Base-by-base conservation (phyloP, 108 stramenopile species). In the Pelagomonas calceolata region DNA sequence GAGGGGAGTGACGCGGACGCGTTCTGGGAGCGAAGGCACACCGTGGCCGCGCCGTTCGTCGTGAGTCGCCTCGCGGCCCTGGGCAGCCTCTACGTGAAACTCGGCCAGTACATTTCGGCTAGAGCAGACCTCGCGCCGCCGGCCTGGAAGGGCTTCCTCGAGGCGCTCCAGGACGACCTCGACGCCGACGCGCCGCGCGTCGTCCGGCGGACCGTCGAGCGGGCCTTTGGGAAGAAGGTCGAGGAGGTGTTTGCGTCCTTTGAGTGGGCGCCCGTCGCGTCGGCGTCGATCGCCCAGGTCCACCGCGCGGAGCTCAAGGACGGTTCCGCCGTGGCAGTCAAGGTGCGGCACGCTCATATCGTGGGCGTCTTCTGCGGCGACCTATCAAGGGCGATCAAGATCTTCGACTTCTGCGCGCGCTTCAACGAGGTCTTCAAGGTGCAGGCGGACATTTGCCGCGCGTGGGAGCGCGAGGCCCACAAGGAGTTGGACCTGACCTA, bases 271-370 rank as follows among this genome's bases (percentile, higher is more conserved):
- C 65, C 65, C 65, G 4, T 65, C 65, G 65, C 65, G 31, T 65
- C 65, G 7, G 65, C 65, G 32, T 65, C 65, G 14, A 65, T 65
- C 31, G 65, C 65, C 14, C 65, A 65, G 29, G 65, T 65, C 65
- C 65, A 65, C 26, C 14, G 14, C 14, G 65, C 65, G 65, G 12
- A 10, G 65, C 65, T 65, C 32, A 31, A 10, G 65, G 30, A 32
- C 65, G 65, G 65, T 3, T 3, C 10, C 33, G 0, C 4, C 32
- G 65, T 65, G 14, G 65, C 65, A 14, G 31, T 65, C 7, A 65
- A 65, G 65, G 4, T 65, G 10, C 65, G 26, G 15, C 65, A 65
- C 31, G 14, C 4, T 4, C 32, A 32, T 32, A 26, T 65, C 32
- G 65, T 3, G 7, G 31, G 10, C 31, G 14, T 65, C 65, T 32